Percentiles rank a stretch among this genome's conserved stretches.
Evolutionary conservation across 2,329 filamentous ascomycete genomes (phyloP).

Genomic region (Hymenoscyphus albidus): DNA sequence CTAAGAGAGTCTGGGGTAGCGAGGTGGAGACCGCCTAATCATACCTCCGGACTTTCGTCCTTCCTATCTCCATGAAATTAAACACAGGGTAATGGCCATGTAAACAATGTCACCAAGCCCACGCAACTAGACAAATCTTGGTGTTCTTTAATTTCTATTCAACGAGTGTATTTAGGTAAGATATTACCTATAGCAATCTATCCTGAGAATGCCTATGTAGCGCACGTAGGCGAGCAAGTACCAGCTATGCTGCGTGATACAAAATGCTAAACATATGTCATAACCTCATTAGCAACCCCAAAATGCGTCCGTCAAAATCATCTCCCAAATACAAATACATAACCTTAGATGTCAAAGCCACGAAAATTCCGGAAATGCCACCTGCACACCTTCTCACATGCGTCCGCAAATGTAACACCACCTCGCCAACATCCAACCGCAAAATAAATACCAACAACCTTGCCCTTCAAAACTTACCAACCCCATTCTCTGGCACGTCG

Average conservation of each 20-base stretch:
- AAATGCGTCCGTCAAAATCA: neutral
- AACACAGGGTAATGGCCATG: no score
- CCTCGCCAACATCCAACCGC: neutral
- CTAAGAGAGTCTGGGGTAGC: no score
- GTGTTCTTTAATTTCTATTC: no score
- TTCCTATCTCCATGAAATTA: no score
- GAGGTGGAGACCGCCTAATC: no score
- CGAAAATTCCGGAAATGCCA: no score
- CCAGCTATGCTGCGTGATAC: neutral
- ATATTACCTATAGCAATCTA: neutral
- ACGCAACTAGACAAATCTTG: no score
- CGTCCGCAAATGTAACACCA: neutral
- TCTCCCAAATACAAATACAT: neutral
- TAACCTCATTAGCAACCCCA: neutral
- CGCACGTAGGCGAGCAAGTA: constrained; percentile 1
- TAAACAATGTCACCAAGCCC: no score
- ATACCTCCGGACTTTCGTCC: no score
- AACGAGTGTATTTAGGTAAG: no score
- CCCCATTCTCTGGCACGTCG: constrained; percentile 8
- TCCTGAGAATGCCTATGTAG: neutral
- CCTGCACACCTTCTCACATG: no score
- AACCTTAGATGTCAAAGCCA: no score
- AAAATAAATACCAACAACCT: neutral
- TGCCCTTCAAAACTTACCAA: neutral
- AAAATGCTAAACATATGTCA: neutral